Percentiles rank a stretch among this genome's conserved stretches.
phyloP scores from a whole-genome alignment of 1,284 basidiomycete genomes.

The Wallemia hederae region DNA sequence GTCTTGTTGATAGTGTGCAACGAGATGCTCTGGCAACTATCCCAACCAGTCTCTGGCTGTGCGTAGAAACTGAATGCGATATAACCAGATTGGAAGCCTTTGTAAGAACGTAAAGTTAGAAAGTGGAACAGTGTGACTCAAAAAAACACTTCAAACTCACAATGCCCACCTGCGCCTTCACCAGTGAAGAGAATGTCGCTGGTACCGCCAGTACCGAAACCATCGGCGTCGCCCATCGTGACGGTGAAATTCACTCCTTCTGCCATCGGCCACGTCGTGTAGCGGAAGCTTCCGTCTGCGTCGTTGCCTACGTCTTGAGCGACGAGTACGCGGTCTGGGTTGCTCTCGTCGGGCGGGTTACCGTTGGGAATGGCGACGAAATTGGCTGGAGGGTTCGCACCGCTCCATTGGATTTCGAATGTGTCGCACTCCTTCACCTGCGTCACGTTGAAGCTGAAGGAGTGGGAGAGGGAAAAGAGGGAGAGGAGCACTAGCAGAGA shows the following conservation, averaged over 20 bases:
- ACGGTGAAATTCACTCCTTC: neutral
- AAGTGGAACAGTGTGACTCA: neutral
- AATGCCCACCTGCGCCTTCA: neutral
- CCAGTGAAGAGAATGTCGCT: neutral
- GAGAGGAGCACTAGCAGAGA: neutral
- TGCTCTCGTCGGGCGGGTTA: neutral
- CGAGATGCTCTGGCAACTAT: neutral
- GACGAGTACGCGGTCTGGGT: neutral
- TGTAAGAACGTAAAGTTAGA: neutral
- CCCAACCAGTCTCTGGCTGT: neutral
- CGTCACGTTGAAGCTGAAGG: neutral
- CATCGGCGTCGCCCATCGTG: neutral
- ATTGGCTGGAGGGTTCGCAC: neutral
- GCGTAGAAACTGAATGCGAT: neutral
- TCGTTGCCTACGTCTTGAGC: neutral
- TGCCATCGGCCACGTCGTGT: neutral
- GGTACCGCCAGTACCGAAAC: neutral
- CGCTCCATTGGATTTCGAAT: neutral
- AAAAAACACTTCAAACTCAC: neutral
- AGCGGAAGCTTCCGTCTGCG: neutral
- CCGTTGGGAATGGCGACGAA: neutral
- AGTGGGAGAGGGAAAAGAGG: neutral
- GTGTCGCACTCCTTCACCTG: neutral
- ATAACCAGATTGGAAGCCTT: neutral
- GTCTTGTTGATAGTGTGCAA: neutral